These are phyloP conservation scores for Funneliformis mosseae DNA, from an alignment of 192 early-diverging fungal genomes.

Conservation along the genomic window DNA sequence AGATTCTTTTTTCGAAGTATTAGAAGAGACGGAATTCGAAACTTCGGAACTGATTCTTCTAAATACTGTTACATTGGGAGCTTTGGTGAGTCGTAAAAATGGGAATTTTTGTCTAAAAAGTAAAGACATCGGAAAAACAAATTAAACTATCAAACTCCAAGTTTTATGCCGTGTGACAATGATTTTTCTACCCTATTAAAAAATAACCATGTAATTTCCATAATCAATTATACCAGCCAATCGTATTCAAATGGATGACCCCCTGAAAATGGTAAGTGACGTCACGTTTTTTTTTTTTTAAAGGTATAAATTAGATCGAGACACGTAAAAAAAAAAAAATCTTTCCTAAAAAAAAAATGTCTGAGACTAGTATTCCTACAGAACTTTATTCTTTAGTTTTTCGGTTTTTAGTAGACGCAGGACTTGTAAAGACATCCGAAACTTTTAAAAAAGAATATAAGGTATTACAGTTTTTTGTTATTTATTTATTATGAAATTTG, in stretches of 20 bases:
- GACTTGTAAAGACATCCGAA: not conserved
- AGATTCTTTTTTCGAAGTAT: not conserved
- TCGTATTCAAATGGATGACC: no score
- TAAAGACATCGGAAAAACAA: not conserved
- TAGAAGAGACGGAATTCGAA: not conserved
- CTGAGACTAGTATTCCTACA: not conserved
- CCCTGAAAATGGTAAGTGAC: no score
- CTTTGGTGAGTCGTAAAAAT: not conserved
- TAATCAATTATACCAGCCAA: no score
- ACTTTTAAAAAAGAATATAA: constrained; percentile 5
- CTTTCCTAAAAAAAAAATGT: not conserved
- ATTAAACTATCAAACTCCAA: no score
- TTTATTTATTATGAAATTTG: not conserved
- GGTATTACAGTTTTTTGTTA: not conserved
- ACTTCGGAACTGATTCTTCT: not conserved
- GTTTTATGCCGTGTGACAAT: no score
- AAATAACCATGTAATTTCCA: no score
- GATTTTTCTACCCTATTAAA: no score
- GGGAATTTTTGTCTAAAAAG: not conserved
- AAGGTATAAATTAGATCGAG: no score
- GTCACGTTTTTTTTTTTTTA: no score
- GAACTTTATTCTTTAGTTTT: not conserved
- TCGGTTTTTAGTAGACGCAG: not conserved
- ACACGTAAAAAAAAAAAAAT: not conserved
- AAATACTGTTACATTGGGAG: not conserved